Conservation (phyloP, 2,329 filamentous ascomycete species). For the Bipolaris zeicola region DNA sequence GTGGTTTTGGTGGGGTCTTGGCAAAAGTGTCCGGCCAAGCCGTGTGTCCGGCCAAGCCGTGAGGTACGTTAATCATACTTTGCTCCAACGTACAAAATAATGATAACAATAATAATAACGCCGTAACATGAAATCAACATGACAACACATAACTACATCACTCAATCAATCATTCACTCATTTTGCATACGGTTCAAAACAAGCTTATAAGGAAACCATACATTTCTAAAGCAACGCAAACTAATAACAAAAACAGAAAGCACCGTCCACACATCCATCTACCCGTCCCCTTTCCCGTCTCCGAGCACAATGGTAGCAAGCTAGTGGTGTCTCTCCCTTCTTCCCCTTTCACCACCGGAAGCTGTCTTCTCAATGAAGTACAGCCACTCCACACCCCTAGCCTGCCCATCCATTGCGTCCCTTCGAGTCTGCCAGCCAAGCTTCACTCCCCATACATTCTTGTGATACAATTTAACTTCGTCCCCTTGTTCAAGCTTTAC, state of each 20-base stretch:
- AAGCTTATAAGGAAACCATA: slow-evolving; percentile 9
- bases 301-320: slow-evolving; percentile 34
- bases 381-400: slow-evolving; percentile 19
- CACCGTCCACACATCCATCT: slow-evolving; percentile 9
- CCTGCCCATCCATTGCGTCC: slow-evolving; percentile 25
- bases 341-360: slow-evolving; percentile 33
- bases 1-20: no score
- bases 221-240: slow-evolving; percentile 21
- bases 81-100: no score
- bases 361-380: slow-evolving; percentile 29
- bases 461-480: slow-evolving; percentile 45
- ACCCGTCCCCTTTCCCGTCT: slow-evolving; percentile 12
- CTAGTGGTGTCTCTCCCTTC: slow-evolving; percentile 21
- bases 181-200: not conserved
- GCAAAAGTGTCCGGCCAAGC: no score
- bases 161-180: not conserved
- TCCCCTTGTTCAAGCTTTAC: slow-evolving; percentile 46
- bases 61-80: no score
- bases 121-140: no score
- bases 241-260: slow-evolving; percentile 14
- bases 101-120: no score
- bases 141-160: not conserved
- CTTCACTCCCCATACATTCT: slow-evolving; percentile 17
- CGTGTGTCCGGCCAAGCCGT: no score
- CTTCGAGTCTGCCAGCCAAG: slow-evolving; percentile 29